Evolutionary conservation across 805 yeast genomes (phyloP).

Genomic region (Henningerozyma blattae): DNA sequence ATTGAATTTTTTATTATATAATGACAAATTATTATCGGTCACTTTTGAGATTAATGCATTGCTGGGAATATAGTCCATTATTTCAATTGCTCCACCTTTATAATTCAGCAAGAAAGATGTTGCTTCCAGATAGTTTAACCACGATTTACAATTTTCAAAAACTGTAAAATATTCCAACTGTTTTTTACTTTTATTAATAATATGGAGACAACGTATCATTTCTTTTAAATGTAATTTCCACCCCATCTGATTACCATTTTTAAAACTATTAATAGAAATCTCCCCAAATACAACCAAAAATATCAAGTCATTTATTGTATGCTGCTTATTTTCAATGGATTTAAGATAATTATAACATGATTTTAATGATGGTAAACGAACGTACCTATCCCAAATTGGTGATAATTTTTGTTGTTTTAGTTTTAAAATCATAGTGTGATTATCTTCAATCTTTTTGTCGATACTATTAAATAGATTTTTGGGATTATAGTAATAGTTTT

Average conservation of each 20-base stretch:
- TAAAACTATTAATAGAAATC: background rate
- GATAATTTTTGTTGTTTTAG: too few relatives aligned
- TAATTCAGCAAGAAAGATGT: background rate
- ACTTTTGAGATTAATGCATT: too few relatives aligned
- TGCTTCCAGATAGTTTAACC: background rate
- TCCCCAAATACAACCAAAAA: background rate
- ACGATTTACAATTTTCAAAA: background rate
- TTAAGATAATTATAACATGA: background rate
- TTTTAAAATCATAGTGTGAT: too few relatives aligned
- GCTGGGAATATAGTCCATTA: too few relatives aligned
- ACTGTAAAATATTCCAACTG: background rate
- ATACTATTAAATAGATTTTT: too few relatives aligned
- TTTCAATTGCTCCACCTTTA: background rate
- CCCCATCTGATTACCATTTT: background rate
- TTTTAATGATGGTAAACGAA: constrained; percentile 4
- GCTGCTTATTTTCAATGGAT: background rate
- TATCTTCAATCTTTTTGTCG: too few relatives aligned
- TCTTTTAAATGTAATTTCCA: constrained; percentile 6
- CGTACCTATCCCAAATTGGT: constrained; percentile 6
- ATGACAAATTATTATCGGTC: too few relatives aligned
- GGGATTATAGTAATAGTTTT: constrained; percentile 2
- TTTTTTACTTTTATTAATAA: too few relatives aligned
- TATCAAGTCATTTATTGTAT: background rate
- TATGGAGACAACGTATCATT: background rate
- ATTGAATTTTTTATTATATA: background rate